A percentile compares a stretch with the other conserved stretches of the same genome.
Evolutionary conservation across 345 rosid species (phyloP).

Genomic region (Durio zibethinus): DNA sequence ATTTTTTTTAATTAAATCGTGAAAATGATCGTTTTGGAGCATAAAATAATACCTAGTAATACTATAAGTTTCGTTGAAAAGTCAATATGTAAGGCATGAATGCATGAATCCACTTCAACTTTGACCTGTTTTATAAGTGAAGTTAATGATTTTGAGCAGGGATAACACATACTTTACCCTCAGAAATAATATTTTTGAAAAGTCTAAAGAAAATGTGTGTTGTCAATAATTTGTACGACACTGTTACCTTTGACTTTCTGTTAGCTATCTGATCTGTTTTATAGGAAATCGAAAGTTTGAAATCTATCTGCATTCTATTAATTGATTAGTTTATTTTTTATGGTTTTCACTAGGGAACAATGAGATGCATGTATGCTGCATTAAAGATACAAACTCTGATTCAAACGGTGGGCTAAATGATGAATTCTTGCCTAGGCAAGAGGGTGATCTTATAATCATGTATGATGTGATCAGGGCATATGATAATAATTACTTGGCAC

Average conservation of each 20-base stretch:
- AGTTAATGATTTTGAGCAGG: background rate
- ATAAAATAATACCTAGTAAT: background rate
- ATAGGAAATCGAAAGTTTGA: background rate
- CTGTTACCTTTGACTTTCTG: background rate
- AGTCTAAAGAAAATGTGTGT: background rate
- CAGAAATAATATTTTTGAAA: background rate
- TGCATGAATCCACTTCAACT: background rate
- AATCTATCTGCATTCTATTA: background rate
- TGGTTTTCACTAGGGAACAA: conserved; percentile 45
- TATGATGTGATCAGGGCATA: conserved; percentile 79
- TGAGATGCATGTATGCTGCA: conserved; percentile 68
- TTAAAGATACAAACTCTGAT: conserved; percentile 37
- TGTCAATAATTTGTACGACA: background rate
- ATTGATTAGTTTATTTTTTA: background rate
- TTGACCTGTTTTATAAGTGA: background rate
- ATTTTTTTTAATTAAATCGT: background rate
- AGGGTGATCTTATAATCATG: conserved; percentile 85
- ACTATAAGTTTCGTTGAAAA: background rate
- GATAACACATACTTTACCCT: background rate
- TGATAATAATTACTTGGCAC: conserved; percentile 61
- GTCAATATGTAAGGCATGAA: background rate
- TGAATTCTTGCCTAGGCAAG: conserved; percentile 55
- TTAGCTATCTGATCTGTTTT: background rate
- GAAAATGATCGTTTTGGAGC: background rate
- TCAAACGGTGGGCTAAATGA: conserved; percentile 40